Conservation (phyloP, 306 rosid genomes). For the Glycyrrhiza uralensis region DNA sequence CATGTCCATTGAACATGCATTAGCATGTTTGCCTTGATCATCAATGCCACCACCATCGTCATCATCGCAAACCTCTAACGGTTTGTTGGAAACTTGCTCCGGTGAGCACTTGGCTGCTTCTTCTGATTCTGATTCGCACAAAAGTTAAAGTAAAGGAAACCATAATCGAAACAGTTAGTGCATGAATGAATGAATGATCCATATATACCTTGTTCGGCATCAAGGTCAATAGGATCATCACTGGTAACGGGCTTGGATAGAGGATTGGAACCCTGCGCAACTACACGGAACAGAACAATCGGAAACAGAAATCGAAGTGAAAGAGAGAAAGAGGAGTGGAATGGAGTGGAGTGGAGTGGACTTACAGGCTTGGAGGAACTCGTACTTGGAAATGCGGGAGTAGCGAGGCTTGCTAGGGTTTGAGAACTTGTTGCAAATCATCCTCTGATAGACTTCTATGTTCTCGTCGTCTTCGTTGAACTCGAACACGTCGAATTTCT, state of each 20-base stretch:
- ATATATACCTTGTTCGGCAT: conserved; percentile 37
- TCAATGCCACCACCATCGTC: neutral
- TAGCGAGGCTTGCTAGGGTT: conserved; percentile 34
- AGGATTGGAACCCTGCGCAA: conserved; percentile 23
- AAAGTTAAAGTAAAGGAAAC: neutral
- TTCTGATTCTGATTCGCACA: conserved; percentile 20
- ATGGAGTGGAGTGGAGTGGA: neutral
- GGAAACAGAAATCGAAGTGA: neutral
- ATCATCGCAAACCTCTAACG: conserved; percentile 19
- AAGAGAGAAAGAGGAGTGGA: neutral
- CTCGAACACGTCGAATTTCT: conserved; percentile 53
- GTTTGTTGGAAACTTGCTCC: conserved; percentile 9
- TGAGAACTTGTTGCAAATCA: conserved; percentile 19
- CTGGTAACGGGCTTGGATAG: neutral
- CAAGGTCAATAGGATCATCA: conserved; percentile 43
- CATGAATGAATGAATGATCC: conserved; percentile 26
- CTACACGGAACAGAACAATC: conserved; percentile 17
- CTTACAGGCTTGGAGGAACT: conserved; percentile 51
- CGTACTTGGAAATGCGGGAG: conserved; percentile 46
- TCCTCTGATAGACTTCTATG: conserved; percentile 11
- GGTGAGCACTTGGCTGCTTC: neutral
- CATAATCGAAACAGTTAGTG: neutral
- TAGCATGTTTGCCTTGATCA: neutral
- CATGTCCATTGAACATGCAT: neutral
- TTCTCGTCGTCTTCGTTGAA: conserved; percentile 40